These are phyloP conservation scores for Termitomyces sp. DNA, from an alignment of 768 basidiomycete genomes.

Conservation along the genomic window DNA sequence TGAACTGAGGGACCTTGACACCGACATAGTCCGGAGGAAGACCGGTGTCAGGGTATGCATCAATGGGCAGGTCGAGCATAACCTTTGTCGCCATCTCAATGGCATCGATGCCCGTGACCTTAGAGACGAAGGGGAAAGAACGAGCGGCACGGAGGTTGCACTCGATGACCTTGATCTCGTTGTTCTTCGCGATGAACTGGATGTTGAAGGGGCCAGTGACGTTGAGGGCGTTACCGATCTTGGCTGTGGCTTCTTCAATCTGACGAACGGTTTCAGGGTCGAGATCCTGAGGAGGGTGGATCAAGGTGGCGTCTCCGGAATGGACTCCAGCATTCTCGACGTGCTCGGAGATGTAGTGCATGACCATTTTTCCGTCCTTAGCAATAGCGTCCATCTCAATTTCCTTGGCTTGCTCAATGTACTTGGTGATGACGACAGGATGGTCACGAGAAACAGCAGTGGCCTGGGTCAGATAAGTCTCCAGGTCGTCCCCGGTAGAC, in stretches of 20 bases:
- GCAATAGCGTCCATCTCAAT: conserved; percentile 99
- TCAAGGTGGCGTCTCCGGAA: conserved; percentile 97
- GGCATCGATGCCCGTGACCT: conserved; percentile 96
- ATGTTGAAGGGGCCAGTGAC: conserved; percentile 99
- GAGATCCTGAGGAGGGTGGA: conserved; percentile 96
- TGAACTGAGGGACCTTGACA: conserved; percentile 99
- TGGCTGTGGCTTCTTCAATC: conserved; percentile 95
- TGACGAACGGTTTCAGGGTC: conserved; percentile 95
- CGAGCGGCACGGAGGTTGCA: conserved; percentile 97
- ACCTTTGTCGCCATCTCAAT: conserved; percentile 99
- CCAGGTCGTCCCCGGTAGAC: conserved; percentile 86
- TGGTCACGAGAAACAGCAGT: conserved; percentile 95
- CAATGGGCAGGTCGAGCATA: conserved; percentile 89
- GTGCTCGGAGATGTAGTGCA: conserved; percentile 99
- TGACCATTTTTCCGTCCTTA: conserved; percentile 95
- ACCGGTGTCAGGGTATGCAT: conserved; percentile 85
- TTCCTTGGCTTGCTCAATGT: conserved; percentile 99
- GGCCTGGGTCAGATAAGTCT: conserved; percentile 90
- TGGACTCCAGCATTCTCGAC: conserved; percentile 99
- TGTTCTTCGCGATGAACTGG: conserved; percentile 99
- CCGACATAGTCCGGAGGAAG: conserved; percentile 94
- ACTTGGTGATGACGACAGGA: conserved; percentile 98
- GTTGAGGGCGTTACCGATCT: conserved; percentile 96
- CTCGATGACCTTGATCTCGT: conserved; percentile 99
- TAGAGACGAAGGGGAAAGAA: conserved; percentile 98